Evolutionary conservation across 108 stramenopile genomes (phyloP).

Genomic region (Skeletonema tropicum): DNA sequence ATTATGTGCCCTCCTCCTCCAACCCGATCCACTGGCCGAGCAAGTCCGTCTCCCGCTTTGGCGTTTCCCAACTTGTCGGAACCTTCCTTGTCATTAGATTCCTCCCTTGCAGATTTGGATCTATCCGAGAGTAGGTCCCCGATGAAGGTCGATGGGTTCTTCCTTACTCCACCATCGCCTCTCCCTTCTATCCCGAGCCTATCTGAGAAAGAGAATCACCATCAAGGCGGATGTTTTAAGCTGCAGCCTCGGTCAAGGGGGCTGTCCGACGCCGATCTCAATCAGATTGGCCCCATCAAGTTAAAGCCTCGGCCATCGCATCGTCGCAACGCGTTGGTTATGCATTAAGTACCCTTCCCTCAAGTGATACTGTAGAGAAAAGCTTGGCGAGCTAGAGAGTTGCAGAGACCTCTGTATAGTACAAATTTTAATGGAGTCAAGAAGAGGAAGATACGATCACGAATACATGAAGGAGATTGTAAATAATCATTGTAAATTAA

Average conservation of each 20-base stretch:
- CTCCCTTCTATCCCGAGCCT: background rate
- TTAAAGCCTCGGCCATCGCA: background rate
- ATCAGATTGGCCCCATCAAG: background rate
- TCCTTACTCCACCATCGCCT: background rate
- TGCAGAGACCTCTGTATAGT: too few species aligned
- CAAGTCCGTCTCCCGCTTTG: background rate
- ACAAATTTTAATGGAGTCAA: too few species aligned
- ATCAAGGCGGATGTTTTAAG: background rate
- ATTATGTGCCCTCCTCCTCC: background rate
- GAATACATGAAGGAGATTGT: too few species aligned
- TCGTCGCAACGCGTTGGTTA: background rate
- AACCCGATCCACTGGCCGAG: background rate
- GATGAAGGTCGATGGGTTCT: background rate
- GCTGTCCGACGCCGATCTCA: background rate
- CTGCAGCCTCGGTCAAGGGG: background rate
- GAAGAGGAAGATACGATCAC: too few species aligned
- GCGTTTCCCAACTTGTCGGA: background rate
- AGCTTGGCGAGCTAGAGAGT: too few species aligned
- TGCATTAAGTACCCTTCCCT: too few species aligned
- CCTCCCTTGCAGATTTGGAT: background rate
- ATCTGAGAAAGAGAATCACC: background rate
- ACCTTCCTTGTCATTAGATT: background rate
- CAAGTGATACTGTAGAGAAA: too few species aligned
- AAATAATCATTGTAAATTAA: too few species aligned
- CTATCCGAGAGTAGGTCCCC: background rate